Evolutionary conservation across 2,329 filamentous ascomycete genomes (phyloP), one percentile per base, ranked within the genome.

Genomic region (Chaetoscypha palmicola): DNA sequence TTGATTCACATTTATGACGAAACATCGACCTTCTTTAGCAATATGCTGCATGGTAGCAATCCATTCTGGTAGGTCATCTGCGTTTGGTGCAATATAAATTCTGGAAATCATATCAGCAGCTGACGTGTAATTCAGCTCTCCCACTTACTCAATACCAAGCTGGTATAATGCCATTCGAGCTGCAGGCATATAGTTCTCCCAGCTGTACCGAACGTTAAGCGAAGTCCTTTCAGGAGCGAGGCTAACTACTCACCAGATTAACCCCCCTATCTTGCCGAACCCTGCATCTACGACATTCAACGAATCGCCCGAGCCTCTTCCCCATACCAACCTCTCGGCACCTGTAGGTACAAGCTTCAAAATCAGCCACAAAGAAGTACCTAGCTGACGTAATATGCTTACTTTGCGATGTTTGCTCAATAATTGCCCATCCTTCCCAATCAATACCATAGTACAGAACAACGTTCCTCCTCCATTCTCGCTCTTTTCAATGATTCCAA

Each of bases 131-230:
- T 7, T 7, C 24, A 7, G 24, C 20, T 23, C 10, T 17, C n/a
- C 32, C 10, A 46, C 60, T 42, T 56, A 67, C 64, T 68, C 64
- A 46, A 68, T 54, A 9, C 64, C 64, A 49, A 67, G 64, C 43
- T 68, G 66, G 44, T 68, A 68, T 17, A 68, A 52, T 10, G 65
- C 62, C 51, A 69, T 53, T 14, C 66, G 57, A 11, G 66, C 66
- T 5, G 62, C 64, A 4, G 66, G 66, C 66, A 69, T 69, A 38
- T 68, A 69, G 45, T 68, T 68, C 50, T 68, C 66, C 66, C 65
- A 68, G 43, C 62, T 63, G 12, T 17, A 32, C 41, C 14, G 19
- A 10, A n/a, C n/a, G n/a, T n/a, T n/a, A n/a, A n/a, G n/a, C n/a
- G n/a, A n/a, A n/a, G n/a, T n/a, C n/a, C n/a, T n/a, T n/a, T n/a